Evolutionary conservation across 2,329 filamentous ascomycete genomes (phyloP).

Genomic region (Colletotrichum endophyticum): DNA sequence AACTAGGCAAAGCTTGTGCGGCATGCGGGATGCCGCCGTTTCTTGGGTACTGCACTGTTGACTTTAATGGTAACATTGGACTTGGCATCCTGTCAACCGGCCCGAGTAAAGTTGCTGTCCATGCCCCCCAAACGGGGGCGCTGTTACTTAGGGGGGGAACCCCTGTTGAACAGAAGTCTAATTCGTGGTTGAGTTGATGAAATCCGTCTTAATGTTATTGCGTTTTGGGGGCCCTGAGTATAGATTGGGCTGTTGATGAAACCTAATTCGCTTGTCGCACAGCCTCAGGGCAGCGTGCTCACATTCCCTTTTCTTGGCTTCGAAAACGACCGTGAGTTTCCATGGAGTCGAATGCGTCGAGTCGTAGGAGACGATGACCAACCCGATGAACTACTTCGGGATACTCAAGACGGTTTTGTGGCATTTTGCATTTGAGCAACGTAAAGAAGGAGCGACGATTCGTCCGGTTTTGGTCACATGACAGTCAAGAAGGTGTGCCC

Average conservation of each 20-base stretch:
- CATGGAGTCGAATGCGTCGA: accelerated
- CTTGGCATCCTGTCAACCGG: neutral
- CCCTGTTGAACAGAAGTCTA: neutral
- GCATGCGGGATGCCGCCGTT: neutral
- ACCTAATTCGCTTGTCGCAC: accelerated
- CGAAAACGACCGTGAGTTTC: neutral
- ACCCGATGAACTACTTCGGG: neutral
- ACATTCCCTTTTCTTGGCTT: accelerated
- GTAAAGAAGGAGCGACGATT: neutral
- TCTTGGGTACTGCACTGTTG: neutral
- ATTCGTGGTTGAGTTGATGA: neutral
- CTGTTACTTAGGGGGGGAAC: accelerated
- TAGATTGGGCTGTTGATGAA: neutral
- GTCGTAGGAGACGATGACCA: neutral
- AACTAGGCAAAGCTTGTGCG: neutral
- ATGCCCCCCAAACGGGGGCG: neutral
- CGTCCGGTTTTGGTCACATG: accelerated
- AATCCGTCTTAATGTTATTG: accelerated
- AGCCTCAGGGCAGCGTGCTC: neutral
- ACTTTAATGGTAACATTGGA: neutral
- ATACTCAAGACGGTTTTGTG: neutral
- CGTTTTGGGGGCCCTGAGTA: neutral
- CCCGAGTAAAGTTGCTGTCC: neutral
- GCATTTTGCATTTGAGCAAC: neutral
- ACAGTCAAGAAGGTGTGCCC: too few relatives aligned